Evolutionary conservation across 2,329 filamentous ascomycete species (phyloP).

Genomic region (Hymenoscyphus salicellus): DNA sequence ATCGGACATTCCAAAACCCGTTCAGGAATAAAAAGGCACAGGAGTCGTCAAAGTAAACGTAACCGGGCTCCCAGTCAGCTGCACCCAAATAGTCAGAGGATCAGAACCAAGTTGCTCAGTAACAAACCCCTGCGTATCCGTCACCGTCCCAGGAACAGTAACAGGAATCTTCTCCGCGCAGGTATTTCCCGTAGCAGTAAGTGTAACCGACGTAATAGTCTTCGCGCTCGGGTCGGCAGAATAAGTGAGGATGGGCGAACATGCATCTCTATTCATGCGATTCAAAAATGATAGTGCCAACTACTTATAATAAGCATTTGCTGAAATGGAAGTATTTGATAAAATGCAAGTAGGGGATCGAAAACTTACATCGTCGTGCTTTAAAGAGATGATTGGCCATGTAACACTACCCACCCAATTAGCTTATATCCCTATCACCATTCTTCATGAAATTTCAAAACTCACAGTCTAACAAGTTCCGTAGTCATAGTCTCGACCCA

Average conservation of each 20-base stretch:
- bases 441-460: background rate
- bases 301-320: background rate
- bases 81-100: slow-evolving; percentile 49
- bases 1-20: no score
- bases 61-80: slow-evolving; percentile 44
- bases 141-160: slow-evolving; percentile 39
- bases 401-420: slow-evolving; percentile 37
- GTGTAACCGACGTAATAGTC: slow-evolving; percentile 30
- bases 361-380: slow-evolving; percentile 52
- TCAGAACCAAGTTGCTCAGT: slow-evolving; percentile 47
- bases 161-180: slow-evolving; percentile 28
- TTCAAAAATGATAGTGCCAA: slow-evolving; percentile 45
- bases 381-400: slow-evolving; percentile 55
- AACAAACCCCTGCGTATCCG: slow-evolving; percentile 22
- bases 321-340: background rate
- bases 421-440: no score
- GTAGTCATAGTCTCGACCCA: slow-evolving; percentile 34
- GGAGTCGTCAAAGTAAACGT: slow-evolving; percentile 40
- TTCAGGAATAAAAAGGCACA: slow-evolving; percentile 19
- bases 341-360: no score
- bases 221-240: slow-evolving; percentile 18
- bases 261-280: slow-evolving; percentile 38
- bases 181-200: slow-evolving; percentile 43
- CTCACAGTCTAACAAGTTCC: slow-evolving; percentile 34
- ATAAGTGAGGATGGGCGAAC: slow-evolving; percentile 25